A percentile compares a stretch with the other conserved stretches of the same genome.
phyloP scores from a whole-genome alignment of 2,329 filamentous ascomycete species.

The Trichoderma atroviride region DNA sequence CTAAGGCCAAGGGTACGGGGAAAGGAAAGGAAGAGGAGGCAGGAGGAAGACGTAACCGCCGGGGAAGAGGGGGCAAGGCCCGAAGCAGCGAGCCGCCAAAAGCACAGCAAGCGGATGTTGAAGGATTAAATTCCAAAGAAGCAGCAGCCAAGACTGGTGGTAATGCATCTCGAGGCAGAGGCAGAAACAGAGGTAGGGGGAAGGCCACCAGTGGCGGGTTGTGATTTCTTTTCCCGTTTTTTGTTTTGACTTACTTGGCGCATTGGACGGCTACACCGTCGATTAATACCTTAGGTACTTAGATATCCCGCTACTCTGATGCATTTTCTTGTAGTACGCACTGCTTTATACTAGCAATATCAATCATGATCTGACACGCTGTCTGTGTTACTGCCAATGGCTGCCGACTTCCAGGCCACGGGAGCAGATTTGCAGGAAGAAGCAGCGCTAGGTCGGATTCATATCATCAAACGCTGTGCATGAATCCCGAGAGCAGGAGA shows the following conservation, averaged over 20 bases:
- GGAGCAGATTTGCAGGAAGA: background rate
- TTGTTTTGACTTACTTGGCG: background rate
- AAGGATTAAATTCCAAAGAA: conserved; percentile 27
- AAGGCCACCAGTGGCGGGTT: conserved; percentile 17
- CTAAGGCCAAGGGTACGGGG: conserved; percentile 47
- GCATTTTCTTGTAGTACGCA: background rate
- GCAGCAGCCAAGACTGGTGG: conserved; percentile 3
- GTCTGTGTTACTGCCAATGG: background rate
- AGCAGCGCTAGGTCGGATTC: background rate
- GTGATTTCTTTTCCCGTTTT: background rate
- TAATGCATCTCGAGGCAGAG: conserved; percentile 25
- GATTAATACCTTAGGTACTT: background rate
- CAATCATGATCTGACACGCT: conserved; percentile 5
- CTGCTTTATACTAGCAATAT: background rate
- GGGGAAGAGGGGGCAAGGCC: conserved; percentile 36
- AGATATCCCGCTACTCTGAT: conserved; percentile 2
- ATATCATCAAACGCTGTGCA: background rate
- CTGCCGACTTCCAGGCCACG: background rate
- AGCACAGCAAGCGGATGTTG: conserved; percentile 30
- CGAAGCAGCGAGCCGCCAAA: conserved; percentile 29
- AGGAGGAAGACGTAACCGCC: conserved; percentile 36
- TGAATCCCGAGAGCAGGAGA: background rate
- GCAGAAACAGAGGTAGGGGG: conserved; percentile 27
- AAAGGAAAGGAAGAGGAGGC: conserved; percentile 44
- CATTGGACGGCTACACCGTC: background rate